These are phyloP conservation scores for Auriscalpium vulgare DNA, from an alignment of 768 basidiomycete species.

Conservation along the genomic window DNA sequence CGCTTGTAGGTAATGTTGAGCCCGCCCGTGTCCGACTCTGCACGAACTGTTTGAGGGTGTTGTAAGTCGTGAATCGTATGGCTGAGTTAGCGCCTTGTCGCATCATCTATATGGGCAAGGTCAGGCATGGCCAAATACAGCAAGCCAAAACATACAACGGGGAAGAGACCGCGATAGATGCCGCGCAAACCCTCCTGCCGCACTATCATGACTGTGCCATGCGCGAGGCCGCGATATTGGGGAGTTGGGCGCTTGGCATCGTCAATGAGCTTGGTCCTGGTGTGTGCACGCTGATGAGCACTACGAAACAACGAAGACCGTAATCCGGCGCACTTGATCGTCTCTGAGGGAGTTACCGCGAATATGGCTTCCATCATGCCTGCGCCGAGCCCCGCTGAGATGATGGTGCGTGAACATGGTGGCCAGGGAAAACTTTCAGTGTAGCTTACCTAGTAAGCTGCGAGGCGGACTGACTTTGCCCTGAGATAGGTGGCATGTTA, in stretches of 20 bases:
- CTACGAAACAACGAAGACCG: not conserved
- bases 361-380: constrained; percentile 90
- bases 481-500: constrained; percentile 29
- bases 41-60: constrained; percentile 88
- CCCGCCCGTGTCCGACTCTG: constrained; percentile 80
- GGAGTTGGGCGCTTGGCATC: constrained; percentile 83
- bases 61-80: constrained; percentile 91
- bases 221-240: constrained; percentile 77
- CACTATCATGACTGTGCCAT: constrained; percentile 77
- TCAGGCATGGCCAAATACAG: not conserved
- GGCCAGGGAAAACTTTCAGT: not conserved
- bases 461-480: constrained; percentile 85
- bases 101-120: constrained; percentile 59
- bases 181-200: constrained; percentile 78
- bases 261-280: constrained; percentile 93
- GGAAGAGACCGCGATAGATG: constrained; percentile 87
- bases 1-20: constrained; percentile 72
- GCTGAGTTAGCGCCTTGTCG: constrained; percentile 98
- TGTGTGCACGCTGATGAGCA: not conserved
- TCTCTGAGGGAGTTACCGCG: constrained; percentile 96
- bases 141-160: constrained; percentile 59
- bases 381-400: constrained; percentile 68
- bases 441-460: constrained; percentile 63
- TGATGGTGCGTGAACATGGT: not conserved
- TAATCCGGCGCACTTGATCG: constrained; percentile 73